Evolutionary conservation across 2,329 filamentous ascomycete genomes (phyloP).

Genomic region (Fusarium nurragi): DNA sequence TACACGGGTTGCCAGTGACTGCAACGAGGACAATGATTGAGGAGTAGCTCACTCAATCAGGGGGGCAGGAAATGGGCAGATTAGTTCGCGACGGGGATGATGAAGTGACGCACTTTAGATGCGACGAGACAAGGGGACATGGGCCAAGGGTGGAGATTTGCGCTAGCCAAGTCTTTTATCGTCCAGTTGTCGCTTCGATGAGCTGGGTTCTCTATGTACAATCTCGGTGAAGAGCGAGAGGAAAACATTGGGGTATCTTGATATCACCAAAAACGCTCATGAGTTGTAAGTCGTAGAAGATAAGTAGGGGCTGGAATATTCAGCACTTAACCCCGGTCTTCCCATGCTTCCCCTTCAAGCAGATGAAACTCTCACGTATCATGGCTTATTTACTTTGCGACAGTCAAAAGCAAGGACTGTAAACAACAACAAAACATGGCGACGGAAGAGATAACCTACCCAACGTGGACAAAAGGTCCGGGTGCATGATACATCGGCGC

Average conservation of each 20-base stretch:
- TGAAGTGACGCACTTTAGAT: conserved; percentile 37
- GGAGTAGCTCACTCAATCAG: conserved; percentile 1
- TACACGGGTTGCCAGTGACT: conserved; percentile 5
- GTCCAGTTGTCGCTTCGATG: conserved; percentile 15
- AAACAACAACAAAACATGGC: neutral
- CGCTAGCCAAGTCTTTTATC: conserved; percentile 24
- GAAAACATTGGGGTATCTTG: neutral
- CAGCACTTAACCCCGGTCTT: neutral
- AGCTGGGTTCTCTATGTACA: neutral
- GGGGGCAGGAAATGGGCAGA: conserved; percentile 22
- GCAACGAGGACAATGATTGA: conserved; percentile 4
- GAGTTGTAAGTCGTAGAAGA: neutral
- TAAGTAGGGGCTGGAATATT: neutral
- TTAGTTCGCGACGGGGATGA: conserved; percentile 21
- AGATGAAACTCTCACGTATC: conserved; percentile 17
- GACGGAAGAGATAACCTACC: conserved; percentile 18
- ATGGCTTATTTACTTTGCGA: conserved; percentile 9
- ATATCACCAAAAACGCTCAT: neutral
- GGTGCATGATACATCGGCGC: conserved; percentile 29
- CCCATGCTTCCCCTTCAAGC: neutral
- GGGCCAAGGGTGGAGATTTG: conserved; percentile 7
- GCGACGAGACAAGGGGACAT: conserved; percentile 20
- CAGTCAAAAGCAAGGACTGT: conserved; percentile 1
- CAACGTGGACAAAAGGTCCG: conserved; percentile 36
- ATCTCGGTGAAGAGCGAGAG: conserved; percentile 14